phyloP scores from a whole-genome alignment of 2,329 filamentous ascomycete genomes.

The Cercospora nicotianae region DNA sequence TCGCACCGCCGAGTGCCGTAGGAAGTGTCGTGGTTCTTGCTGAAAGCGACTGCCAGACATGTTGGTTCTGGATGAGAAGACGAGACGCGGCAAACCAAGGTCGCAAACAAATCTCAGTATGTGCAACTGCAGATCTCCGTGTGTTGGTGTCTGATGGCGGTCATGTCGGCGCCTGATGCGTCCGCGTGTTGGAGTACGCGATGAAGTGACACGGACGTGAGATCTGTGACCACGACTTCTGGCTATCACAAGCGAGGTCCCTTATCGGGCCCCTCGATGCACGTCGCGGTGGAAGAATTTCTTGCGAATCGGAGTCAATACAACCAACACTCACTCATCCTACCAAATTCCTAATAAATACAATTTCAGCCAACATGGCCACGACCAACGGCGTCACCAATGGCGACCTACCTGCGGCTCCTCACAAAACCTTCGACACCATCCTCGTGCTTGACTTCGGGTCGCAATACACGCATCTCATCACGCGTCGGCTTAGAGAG shows the following conservation, averaged over 20 bases:
- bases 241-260: slow-evolving; percentile 12
- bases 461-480: slow-evolving; percentile 72
- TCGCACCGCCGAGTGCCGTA: background rate
- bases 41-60: background rate
- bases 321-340: background rate
- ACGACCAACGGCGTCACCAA: slow-evolving; percentile 36
- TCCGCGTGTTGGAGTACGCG: background rate
- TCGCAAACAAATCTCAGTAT: background rate
- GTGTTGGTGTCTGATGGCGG: background rate
- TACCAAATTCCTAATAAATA: background rate
- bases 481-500: slow-evolving; percentile 71
- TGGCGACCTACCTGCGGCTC: slow-evolving; percentile 45
- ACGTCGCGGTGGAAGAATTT: slow-evolving; percentile 4
- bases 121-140: background rate
- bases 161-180: slow-evolving; percentile 4
- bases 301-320: slow-evolving; percentile 3
- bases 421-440: slow-evolving; percentile 60
- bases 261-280: background rate
- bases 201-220: background rate
- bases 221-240: slow-evolving; percentile 1
- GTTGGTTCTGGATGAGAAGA: background rate
- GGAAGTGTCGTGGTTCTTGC: background rate
- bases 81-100: background rate
- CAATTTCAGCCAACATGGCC: slow-evolving; percentile 26
- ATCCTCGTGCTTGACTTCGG: slow-evolving; percentile 73